Evolutionary conservation across 2,329 filamentous ascomycete genomes (phyloP).

Genomic region (Fusarium sp.): DNA sequence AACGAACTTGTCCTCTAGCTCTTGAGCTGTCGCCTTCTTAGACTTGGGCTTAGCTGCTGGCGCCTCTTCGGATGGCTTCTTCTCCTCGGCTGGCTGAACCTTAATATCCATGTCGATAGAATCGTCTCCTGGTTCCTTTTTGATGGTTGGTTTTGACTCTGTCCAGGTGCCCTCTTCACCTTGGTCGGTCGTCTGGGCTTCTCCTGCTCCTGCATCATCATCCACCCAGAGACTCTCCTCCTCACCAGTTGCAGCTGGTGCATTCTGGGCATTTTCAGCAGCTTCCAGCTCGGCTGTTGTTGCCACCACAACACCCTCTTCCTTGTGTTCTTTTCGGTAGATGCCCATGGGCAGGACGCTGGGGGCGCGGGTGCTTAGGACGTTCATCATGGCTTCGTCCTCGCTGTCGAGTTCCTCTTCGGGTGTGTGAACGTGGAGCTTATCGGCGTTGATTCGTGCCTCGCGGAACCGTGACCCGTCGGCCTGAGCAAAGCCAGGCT

Average conservation of each 20-base stretch:
- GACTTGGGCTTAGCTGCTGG: constrained; percentile 42
- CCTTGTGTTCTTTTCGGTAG: constrained; percentile 65
- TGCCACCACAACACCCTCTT: constrained; percentile 65
- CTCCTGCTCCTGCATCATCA: constrained; percentile 47
- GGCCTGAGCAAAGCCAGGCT: constrained; percentile 54
- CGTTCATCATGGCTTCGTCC: constrained; percentile 57
- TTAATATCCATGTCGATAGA: constrained; percentile 57
- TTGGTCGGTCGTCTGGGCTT: constrained; percentile 44
- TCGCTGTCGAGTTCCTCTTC: constrained; percentile 60
- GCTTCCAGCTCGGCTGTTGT: constrained; percentile 70
- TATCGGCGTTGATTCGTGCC: constrained; percentile 67
- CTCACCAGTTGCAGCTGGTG: constrained; percentile 45
- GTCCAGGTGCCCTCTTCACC: constrained; percentile 57
- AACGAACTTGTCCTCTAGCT: constrained; percentile 55
- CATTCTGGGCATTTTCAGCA: constrained; percentile 58
- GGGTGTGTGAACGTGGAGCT: constrained; percentile 60
- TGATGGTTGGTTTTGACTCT: constrained; percentile 54
- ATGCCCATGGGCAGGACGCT: constrained; percentile 67
- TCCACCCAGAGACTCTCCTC: constrained; percentile 62
- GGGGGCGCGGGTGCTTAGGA: constrained; percentile 47
- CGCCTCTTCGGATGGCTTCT: constrained; percentile 42
- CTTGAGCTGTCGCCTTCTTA: constrained; percentile 48
- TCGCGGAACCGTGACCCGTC: constrained; percentile 52
- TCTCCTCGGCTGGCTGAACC: constrained; percentile 38
- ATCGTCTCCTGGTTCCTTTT: constrained; percentile 59